These are phyloP conservation scores for Metschnikowia orientalis DNA, from an alignment of 805 yeast species.

Conservation along the genomic window DNA sequence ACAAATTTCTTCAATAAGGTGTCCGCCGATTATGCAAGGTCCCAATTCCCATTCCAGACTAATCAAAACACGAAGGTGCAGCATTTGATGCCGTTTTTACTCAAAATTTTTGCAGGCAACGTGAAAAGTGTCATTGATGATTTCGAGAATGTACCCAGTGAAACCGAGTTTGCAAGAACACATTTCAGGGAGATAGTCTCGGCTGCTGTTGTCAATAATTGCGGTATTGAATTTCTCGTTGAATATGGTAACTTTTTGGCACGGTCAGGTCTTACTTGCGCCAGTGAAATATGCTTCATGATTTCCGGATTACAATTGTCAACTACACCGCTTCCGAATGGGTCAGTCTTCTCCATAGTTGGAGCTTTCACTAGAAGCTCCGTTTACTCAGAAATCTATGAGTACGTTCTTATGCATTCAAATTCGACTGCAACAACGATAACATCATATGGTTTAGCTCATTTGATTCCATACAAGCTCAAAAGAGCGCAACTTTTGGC, in stretches of 20 bases:
- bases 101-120: constrained; percentile 63
- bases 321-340: constrained; percentile 19
- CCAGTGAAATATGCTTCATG: constrained; percentile 44
- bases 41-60: constrained; percentile 41
- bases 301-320: constrained; percentile 46
- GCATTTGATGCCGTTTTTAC: constrained; percentile 49
- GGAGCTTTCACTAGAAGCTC: constrained; percentile 31
- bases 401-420: constrained; percentile 40
- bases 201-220: constrained; percentile 34
- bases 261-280: constrained; percentile 25
- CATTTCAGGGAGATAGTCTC: constrained; percentile 50
- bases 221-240: constrained; percentile 39
- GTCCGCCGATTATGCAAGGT: constrained; percentile 52
- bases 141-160: constrained; percentile 37
- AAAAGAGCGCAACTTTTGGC: constrained; percentile 65
- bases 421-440: constrained; percentile 23
- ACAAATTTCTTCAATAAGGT: constrained; percentile 55
- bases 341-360: constrained; percentile 35
- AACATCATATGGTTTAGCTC: constrained; percentile 43
- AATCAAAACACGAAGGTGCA: constrained; percentile 34
- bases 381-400: constrained; percentile 67
- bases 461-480: constrained; percentile 56
- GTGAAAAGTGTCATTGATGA: constrained; percentile 50
- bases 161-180: constrained; percentile 44
- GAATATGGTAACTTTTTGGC: constrained; percentile 50